phyloP scores from a whole-genome alignment of 176 grass and related monocot species.

The barley (Hordeum vulgare) region MorexV3_pseudomolecules_assembly NC_058521.1:555634152-555634651 shows the following conservation, averaged over 20 bases:
- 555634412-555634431: background rate
- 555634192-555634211: conserved; percentile 13
- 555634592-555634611: conserved; percentile 18
- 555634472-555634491: conserved; percentile 29
- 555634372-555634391: background rate
- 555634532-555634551: conserved; percentile 17
- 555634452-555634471: background rate
- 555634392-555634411: background rate
- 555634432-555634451: background rate
- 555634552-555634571: conserved; percentile 27
- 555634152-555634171: conserved; percentile 19
- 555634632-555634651: conserved; percentile 34
- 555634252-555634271: background rate
- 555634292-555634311: background rate
- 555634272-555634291: background rate
- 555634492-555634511: conserved; percentile 19
- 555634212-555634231: background rate
- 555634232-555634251: background rate
- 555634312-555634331: background rate
- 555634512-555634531: conserved; percentile 16
- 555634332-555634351: background rate
- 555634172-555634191: conserved; percentile 14
- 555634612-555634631: conserved; percentile 1
- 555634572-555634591: conserved; percentile 28
- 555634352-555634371: background rate